A percentile compares a stretch with the other conserved stretches of the same genome.
Conservation (phyloP, 805 yeast genomes). For the Hanseniaspora meyeri region DNA sequence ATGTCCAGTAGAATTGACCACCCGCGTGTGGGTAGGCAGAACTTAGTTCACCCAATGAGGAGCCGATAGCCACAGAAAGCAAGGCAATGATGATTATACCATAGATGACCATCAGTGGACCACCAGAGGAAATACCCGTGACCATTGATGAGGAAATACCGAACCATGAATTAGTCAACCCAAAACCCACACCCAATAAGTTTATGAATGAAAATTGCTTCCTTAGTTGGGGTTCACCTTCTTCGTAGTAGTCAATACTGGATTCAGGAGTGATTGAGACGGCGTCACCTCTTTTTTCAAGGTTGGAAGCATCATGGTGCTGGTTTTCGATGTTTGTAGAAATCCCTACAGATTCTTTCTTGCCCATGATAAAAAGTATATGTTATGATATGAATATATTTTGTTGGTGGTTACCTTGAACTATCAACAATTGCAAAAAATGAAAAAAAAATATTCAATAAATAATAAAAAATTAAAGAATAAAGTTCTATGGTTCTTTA, state of each 20-base stretch:
- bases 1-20: constrained; percentile 53
- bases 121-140: constrained; percentile 47
- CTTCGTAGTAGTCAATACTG: constrained; percentile 12
- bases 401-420: background rate
- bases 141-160: constrained; percentile 50
- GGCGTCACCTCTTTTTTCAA: constrained; percentile 7
- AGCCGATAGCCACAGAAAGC: constrained; percentile 39
- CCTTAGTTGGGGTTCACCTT: constrained; percentile 25
- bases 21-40: constrained; percentile 54
- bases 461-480: too few relatives aligned
- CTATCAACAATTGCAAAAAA: background rate
- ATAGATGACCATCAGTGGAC: constrained; percentile 47
- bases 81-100: constrained; percentile 45
- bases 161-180: constrained; percentile 52
- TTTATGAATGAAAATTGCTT: constrained; percentile 39
- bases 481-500: too few relatives aligned
- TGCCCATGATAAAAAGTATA: background rate
- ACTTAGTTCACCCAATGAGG: constrained; percentile 42
- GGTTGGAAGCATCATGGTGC: background rate
- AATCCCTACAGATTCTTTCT: background rate
- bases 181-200: constrained; percentile 49
- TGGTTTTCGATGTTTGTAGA: background rate
- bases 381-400: background rate
- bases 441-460: too few relatives aligned
- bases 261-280: background rate